Evolutionary conservation across 148 eudicot species (phyloP).

Genomic region (Chenopodium suecicum): DNA sequence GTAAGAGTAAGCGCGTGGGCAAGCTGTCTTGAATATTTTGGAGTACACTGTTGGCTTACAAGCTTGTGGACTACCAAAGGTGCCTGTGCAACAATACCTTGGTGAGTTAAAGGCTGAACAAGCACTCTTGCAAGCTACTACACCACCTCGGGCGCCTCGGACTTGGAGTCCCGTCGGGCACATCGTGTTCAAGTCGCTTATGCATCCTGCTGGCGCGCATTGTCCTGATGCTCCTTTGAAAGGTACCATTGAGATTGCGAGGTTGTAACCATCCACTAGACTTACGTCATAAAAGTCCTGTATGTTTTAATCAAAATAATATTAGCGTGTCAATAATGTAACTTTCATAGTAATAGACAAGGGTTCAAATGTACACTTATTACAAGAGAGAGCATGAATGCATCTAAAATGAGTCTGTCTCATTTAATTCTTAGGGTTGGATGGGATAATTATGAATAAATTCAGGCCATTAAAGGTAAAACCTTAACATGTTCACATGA

Average conservation of each 20-base stretch:
- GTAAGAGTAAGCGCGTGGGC: conserved; percentile 90
- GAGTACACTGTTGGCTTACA: conserved; percentile 96
- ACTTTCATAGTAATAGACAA: neutral
- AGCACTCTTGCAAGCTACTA: conserved; percentile 93
- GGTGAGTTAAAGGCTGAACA: conserved; percentile 89
- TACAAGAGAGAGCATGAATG: neutral
- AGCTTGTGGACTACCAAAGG: conserved; percentile 69
- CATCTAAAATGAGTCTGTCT: neutral
- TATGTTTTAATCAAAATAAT: neutral
- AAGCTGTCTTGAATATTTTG: conserved; percentile 83
- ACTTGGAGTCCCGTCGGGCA: conserved; percentile 92
- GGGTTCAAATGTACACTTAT: neutral
- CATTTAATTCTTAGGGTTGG: neutral
- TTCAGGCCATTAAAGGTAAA: neutral
- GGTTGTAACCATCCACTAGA: conserved; percentile 91
- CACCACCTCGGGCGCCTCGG: conserved; percentile 47
- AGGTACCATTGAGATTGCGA: conserved; percentile 70
- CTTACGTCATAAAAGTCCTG: conserved; percentile 92
- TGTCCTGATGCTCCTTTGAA: conserved; percentile 55
- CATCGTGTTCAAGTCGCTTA: conserved; percentile 78
- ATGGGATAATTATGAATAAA: neutral
- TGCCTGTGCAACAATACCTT: conserved; percentile 87
- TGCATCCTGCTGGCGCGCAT: conserved; percentile 80
- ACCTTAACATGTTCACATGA: neutral
- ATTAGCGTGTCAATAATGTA: neutral